phyloP scores from a whole-genome alignment of 345 rosid species.

The Pelargonium nanum region DNA sequence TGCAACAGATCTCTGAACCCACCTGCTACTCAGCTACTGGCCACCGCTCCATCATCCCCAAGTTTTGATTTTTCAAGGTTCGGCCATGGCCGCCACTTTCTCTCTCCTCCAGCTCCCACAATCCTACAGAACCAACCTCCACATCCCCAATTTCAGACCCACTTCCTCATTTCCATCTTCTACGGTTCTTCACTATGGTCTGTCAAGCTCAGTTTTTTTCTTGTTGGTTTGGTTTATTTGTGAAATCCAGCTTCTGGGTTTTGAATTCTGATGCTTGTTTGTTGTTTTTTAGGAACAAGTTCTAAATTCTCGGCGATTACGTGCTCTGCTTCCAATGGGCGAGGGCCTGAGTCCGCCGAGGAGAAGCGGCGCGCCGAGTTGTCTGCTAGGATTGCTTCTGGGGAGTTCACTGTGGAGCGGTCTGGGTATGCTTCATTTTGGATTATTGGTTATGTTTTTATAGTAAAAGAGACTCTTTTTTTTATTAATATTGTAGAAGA shows the following conservation, averaged over 20 bases:
- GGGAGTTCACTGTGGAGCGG: constrained; percentile 59
- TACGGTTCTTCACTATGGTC: neutral
- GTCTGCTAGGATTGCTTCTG: constrained; percentile 73
- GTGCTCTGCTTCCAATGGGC: constrained; percentile 52
- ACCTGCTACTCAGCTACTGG: too few relatives aligned
- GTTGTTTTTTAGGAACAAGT: constrained; percentile 8
- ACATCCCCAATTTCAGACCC: neutral
- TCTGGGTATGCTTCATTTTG: constrained; percentile 32
- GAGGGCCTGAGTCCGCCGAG: constrained; percentile 39
- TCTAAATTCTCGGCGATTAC: constrained; percentile 17
- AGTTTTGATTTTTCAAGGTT: neutral
- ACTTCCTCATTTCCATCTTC: neutral
- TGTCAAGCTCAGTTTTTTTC: neutral
- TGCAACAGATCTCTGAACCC: neutral
- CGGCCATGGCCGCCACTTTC: neutral
- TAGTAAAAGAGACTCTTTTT: too few relatives aligned
- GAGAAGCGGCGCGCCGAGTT: constrained; percentile 68
- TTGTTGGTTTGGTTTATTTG: neutral
- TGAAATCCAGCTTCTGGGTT: neutral
- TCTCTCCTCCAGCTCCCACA: constrained; percentile 2
- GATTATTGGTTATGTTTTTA: neutral
- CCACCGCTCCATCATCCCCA: neutral
- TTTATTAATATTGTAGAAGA: neutral
- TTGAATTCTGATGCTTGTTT: neutral
- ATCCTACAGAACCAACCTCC: neutral